Conservation (phyloP, 345 rosid species). For the Rhodomyrtus tomentosa region DNA sequence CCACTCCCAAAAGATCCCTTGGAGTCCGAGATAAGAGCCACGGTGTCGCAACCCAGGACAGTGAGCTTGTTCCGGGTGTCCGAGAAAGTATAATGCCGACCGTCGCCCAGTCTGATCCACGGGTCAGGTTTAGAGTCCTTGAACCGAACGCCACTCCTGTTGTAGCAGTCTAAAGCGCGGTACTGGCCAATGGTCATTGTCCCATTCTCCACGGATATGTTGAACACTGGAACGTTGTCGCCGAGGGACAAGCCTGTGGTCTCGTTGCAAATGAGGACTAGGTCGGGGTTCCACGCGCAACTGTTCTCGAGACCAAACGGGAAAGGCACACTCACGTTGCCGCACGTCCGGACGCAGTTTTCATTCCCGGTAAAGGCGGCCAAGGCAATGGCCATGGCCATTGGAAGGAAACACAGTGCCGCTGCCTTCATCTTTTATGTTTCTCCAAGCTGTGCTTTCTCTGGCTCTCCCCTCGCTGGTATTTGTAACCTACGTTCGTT, state of each 20-base stretch:
- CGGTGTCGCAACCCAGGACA: background rate
- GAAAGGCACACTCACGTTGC: too few species aligned
- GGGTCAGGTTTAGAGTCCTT: rapidly evolving
- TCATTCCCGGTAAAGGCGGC: background rate
- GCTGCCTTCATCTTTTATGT: background rate
- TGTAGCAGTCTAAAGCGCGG: rapidly evolving
- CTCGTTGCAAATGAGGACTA: background rate
- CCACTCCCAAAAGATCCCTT: rapidly evolving
- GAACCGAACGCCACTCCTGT: rapidly evolving
- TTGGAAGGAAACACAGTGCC: background rate
- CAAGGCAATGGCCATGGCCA: background rate
- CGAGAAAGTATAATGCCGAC: background rate
- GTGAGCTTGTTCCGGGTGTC: background rate
- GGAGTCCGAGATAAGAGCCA: background rate
- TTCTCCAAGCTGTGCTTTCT: background rate
- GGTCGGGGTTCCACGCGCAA: too few species aligned
- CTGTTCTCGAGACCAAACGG: too few species aligned
- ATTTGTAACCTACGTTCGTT: background rate
- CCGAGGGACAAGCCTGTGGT: rapidly evolving
- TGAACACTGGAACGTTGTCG: rapidly evolving
- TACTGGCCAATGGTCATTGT: background rate
- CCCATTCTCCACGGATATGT: background rate
- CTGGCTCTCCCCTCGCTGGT: background rate
- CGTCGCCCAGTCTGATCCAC: rapidly evolving
- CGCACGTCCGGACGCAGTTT: too few species aligned